Evolutionary conservation across 768 basidiomycete genomes (phyloP).

Genomic region (Paxillus ammoniavirescens): DNA sequence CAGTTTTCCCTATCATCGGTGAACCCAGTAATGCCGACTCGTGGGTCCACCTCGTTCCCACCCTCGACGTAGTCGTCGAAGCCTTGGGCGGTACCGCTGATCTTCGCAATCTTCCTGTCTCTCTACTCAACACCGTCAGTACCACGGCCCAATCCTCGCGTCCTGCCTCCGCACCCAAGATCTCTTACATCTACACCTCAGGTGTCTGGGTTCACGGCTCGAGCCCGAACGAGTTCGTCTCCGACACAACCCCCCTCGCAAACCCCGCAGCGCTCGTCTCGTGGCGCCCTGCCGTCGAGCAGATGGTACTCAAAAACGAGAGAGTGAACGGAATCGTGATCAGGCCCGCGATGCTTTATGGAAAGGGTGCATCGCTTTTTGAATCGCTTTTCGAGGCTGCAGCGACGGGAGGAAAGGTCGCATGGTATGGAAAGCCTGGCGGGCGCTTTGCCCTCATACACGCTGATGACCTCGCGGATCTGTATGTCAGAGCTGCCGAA

Average conservation of each 20-base stretch:
- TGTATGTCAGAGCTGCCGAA: slow-evolving; percentile 33
- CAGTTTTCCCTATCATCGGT: slow-evolving; percentile 26
- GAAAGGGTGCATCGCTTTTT: slow-evolving; percentile 23
- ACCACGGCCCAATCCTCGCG: slow-evolving; percentile 16
- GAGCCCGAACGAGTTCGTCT: slow-evolving; percentile 10
- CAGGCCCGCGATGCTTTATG: slow-evolving; percentile 31
- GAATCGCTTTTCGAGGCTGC: slow-evolving; percentile 24
- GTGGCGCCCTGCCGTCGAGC: slow-evolving; percentile 22
- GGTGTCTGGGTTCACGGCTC: slow-evolving; percentile 32
- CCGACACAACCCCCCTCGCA: slow-evolving; percentile 19
- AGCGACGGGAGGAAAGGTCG: slow-evolving; percentile 14
- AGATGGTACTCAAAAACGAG: slow-evolving; percentile 1
- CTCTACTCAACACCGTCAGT: slow-evolving; percentile 15
- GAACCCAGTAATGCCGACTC: slow-evolving; percentile 9
- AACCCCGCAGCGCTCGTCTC: slow-evolving; percentile 13
- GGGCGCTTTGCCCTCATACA: slow-evolving; percentile 30
- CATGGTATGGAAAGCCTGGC: slow-evolving; percentile 26
- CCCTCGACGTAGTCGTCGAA: slow-evolving; percentile 21
- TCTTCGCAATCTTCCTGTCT: slow-evolving; percentile 12
- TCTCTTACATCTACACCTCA: slow-evolving; percentile 32
- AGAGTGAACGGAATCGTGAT: slow-evolving; percentile 35
- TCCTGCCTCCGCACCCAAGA: slow-evolving; percentile 22
- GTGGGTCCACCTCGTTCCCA: slow-evolving; percentile 18
- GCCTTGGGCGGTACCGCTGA: slow-evolving; percentile 14
- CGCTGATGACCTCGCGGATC: slow-evolving; percentile 34